Conservation (phyloP, 106 monocot genomes). For the Dioscorea dumetorum region DNA sequence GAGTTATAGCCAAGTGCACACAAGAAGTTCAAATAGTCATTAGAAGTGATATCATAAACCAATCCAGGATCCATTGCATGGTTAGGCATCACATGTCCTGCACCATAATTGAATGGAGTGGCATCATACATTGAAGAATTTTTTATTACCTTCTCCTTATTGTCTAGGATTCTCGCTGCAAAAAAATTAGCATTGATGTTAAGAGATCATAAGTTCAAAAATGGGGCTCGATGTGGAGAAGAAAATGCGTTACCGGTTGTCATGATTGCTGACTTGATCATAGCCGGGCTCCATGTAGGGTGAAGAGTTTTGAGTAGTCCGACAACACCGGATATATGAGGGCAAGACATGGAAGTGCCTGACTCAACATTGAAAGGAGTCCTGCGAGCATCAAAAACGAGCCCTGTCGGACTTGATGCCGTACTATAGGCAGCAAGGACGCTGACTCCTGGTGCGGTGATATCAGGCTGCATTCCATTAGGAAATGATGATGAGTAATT, state of each 20-base stretch:
- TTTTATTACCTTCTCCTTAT: slow-evolving; percentile 18
- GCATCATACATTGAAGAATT: slow-evolving; percentile 29
- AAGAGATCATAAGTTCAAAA: neutral
- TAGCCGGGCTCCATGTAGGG: slow-evolving; percentile 67
- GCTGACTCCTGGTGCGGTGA: too few species aligned
- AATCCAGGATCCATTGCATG: slow-evolving; percentile 55
- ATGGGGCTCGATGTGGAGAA: neutral
- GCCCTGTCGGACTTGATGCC: too few species aligned
- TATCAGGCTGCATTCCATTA: too few species aligned
- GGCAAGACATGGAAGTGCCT: too few species aligned
- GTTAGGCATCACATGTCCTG: slow-evolving; percentile 39
- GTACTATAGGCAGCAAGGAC: too few species aligned
- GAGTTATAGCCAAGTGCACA: slow-evolving; percentile 41
- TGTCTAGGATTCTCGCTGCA: slow-evolving; percentile 42
- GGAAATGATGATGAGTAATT: too few species aligned
- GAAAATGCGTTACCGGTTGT: slow-evolving; percentile 38
- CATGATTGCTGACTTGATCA: slow-evolving; percentile 78
- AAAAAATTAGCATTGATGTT: neutral
- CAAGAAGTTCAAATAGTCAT: slow-evolving; percentile 48
- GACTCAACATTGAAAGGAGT: too few species aligned
- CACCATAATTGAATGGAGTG: slow-evolving; percentile 38
- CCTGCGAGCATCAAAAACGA: too few species aligned
- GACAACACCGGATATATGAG: too few species aligned
- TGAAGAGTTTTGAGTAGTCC: slow-evolving; percentile 4
- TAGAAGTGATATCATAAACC: slow-evolving; percentile 31